phyloP scores from a whole-genome alignment of 352 stramenopile genomes.

The Phytophthora kernoviae region DNA sequence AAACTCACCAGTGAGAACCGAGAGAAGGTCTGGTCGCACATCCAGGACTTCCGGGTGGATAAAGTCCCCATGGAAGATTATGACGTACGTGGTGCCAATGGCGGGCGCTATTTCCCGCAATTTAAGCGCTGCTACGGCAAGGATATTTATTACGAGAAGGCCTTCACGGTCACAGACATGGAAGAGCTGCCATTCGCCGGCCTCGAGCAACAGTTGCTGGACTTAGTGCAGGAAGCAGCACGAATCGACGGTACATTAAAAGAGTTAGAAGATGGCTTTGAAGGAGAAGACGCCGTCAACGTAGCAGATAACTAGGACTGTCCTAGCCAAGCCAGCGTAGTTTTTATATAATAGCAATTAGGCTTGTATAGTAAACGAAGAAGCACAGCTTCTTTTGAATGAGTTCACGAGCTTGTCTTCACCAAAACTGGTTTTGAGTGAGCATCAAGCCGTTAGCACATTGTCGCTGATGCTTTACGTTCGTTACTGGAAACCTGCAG shows the following conservation, averaged over 20 bases:
- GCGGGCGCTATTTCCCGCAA: slow-evolving; percentile 53
- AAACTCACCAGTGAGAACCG: slow-evolving; percentile 54
- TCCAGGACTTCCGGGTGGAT: slow-evolving; percentile 56
- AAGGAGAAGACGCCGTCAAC: slow-evolving; percentile 21
- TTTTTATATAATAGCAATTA: slow-evolving; percentile 23
- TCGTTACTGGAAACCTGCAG: not conserved
- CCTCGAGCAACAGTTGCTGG: slow-evolving; percentile 50
- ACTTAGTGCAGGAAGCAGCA: slow-evolving; percentile 44
- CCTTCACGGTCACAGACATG: slow-evolving; percentile 53
- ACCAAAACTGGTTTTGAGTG: not conserved
- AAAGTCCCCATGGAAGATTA: slow-evolving; percentile 46
- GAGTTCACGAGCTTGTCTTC: too few species aligned
- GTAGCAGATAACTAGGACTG: slow-evolving; percentile 19
- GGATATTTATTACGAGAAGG: slow-evolving; percentile 68
- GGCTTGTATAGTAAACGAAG: slow-evolving; percentile 22
- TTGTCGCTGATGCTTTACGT: too few species aligned
- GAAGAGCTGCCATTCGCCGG: slow-evolving; percentile 44
- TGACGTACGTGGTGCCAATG: slow-evolving; percentile 62
- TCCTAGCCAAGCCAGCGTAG: not conserved
- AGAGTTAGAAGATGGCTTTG: slow-evolving; percentile 11
- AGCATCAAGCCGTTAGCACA: too few species aligned
- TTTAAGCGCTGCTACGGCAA: slow-evolving; percentile 71
- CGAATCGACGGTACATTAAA: slow-evolving; percentile 31
- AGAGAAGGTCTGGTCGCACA: slow-evolving; percentile 45
- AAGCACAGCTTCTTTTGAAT: not conserved